These are phyloP conservation scores for Claviceps purpurea DNA, from an alignment of 2,329 filamentous ascomycete genomes.

Conservation along the genomic window DNA sequence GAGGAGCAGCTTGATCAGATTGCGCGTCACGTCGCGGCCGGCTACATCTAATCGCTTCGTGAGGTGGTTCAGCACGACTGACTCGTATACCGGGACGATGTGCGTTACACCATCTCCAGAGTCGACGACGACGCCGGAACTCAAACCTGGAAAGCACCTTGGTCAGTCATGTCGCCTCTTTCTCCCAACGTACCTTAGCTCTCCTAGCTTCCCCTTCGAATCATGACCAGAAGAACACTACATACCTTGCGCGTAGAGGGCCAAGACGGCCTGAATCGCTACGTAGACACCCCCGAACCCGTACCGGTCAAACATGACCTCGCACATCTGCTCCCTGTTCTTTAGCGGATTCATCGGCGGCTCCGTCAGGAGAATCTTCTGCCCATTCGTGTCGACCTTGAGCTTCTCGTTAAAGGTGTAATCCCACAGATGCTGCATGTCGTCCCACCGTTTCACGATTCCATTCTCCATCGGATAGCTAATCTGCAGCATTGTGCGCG, in stretches of 20 bases:
- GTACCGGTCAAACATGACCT: constrained; percentile 98
- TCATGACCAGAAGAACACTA: background rate
- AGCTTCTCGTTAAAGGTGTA: constrained; percentile 98
- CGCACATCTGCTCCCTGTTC: constrained; percentile 95
- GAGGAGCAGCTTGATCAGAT: constrained; percentile 87
- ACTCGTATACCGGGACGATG: constrained; percentile 97
- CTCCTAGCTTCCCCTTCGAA: no score
- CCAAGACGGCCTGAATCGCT: constrained; percentile 91
- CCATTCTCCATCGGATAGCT: constrained; percentile 99
- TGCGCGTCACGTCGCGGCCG: constrained; percentile 93
- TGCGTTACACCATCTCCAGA: constrained; percentile 97
- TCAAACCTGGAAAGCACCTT: constrained; percentile 44
- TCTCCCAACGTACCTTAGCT: background rate
- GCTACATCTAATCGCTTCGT: constrained; percentile 90
- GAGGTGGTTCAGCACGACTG: constrained; percentile 91
- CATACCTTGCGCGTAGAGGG: constrained; percentile 87
- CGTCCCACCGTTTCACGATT: constrained; percentile 98
- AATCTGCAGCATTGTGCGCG: constrained; percentile 94
- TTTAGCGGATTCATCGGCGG: constrained; percentile 94
- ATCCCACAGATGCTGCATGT: constrained; percentile 99
- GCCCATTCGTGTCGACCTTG: constrained; percentile 75
- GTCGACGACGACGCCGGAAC: constrained; percentile 94
- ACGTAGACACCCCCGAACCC: constrained; percentile 95
- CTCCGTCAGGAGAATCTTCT: constrained; percentile 95
- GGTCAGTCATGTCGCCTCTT: background rate